Percentiles rank a stretch among this genome's conserved stretches.
These are phyloP conservation scores for Colletotrichum acutatum DNA, from an alignment of 2,329 filamentous ascomycete genomes.

Conservation along the genomic window DNA sequence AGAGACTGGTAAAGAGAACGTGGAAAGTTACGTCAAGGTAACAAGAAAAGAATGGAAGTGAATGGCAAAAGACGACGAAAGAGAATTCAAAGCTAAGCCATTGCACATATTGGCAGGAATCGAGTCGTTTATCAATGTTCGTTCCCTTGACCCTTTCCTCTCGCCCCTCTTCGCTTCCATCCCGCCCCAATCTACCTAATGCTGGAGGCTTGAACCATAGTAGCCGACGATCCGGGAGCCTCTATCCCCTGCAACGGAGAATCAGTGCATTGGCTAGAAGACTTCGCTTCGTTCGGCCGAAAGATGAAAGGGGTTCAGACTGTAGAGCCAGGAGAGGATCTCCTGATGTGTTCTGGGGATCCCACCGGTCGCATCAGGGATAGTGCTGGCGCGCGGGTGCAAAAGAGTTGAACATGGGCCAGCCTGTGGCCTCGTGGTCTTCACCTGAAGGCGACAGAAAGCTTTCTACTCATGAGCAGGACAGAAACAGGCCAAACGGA, in stretches of 20 bases:
- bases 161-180: not conserved
- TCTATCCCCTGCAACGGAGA: not conserved
- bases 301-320: not conserved
- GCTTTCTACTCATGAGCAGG: not conserved
- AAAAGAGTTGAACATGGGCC: not conserved
- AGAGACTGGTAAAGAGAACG: not conserved
- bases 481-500: not conserved
- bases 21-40: not conserved
- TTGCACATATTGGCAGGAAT: not conserved
- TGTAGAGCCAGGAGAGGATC: constrained; percentile 10
- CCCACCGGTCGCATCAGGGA: not conserved
- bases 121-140: constrained; percentile 14
- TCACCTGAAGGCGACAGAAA: not conserved
- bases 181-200: constrained; percentile 16
- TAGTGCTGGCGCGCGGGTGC: constrained; percentile 13
- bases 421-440: not conserved
- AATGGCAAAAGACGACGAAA: constrained; percentile 19
- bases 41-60: constrained; percentile 16
- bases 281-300: constrained; percentile 21
- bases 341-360: constrained; percentile 7
- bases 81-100: not conserved
- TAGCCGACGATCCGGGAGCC: constrained; percentile 20
- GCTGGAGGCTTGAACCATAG: constrained; percentile 11
- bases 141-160: not conserved
- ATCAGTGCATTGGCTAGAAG: not conserved